A percentile compares a stretch with the other conserved stretches of the same genome.
These are phyloP conservation scores for Citrus glauca DNA, from an alignment of 345 rosid genomes.

Conservation along the genomic window DNA sequence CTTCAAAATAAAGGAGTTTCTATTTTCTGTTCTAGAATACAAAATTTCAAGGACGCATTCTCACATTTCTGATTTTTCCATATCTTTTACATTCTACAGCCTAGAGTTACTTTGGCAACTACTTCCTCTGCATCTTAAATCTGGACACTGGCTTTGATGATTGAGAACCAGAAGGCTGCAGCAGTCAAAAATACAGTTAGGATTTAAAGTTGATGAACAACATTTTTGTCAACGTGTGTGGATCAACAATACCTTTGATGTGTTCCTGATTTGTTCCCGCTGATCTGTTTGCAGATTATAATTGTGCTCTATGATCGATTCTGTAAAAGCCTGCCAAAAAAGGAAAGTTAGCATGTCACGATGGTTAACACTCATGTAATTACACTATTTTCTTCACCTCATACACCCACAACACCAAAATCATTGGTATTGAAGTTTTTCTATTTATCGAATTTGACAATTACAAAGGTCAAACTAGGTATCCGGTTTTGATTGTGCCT, in stretches of 20 bases:
- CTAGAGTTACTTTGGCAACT: slow-evolving; percentile 15
- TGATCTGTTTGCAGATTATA: slow-evolving; percentile 26
- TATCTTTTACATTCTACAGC: neutral
- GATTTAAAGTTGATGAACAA: neutral
- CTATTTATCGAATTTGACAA: neutral
- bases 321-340: slow-evolving; percentile 64
- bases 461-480: neutral
- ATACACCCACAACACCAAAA: neutral
- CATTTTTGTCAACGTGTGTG: neutral
- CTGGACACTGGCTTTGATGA: slow-evolving; percentile 76
- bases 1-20: neutral
- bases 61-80: neutral
- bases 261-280: slow-evolving; percentile 15
- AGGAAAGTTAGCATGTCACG: neutral
- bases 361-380: neutral
- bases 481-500: slow-evolving; percentile 9
- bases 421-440: neutral
- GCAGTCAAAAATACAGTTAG: slow-evolving; percentile 10
- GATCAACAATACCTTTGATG: slow-evolving; percentile 45
- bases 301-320: slow-evolving; percentile 62
- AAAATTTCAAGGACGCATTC: neutral
- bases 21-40: neutral
- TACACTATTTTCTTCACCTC: neutral
- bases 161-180: slow-evolving; percentile 46
- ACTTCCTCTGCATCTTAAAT: slow-evolving; percentile 71